phyloP scores from a whole-genome alignment of 306 rosid species.

The Morella rubra region DNA sequence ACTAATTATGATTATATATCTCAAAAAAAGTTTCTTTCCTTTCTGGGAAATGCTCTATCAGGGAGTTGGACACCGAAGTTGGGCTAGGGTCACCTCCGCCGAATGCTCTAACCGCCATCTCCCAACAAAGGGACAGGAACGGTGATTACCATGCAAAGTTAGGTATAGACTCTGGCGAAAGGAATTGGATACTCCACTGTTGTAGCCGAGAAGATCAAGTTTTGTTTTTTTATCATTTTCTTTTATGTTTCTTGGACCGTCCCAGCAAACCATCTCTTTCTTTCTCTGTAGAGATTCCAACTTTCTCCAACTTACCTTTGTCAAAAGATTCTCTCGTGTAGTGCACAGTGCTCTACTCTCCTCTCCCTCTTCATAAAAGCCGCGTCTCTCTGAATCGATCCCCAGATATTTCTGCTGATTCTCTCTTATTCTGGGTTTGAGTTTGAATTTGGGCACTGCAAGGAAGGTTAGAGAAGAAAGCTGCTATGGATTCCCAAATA shows the following conservation, averaged over 20 bases:
- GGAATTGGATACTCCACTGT: background rate
- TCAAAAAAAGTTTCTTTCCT: too few species aligned
- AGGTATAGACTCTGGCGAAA: constrained; percentile 20
- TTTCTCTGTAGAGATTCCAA: constrained; percentile 28
- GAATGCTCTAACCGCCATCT: background rate
- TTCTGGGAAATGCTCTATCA: too few species aligned
- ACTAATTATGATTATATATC: too few species aligned
- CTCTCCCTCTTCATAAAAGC: background rate
- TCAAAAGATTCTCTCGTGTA: background rate
- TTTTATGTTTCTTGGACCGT: constrained; percentile 32
- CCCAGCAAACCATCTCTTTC: constrained; percentile 53
- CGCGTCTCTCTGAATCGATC: background rate
- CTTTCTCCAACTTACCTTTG: background rate
- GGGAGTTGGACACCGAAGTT: too few species aligned
- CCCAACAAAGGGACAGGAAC: background rate
- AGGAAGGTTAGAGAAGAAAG: background rate
- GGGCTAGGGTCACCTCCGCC: background rate
- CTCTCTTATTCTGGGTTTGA: background rate
- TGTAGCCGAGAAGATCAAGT: background rate
- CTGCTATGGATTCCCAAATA: constrained; percentile 78
- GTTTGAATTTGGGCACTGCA: background rate
- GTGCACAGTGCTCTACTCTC: constrained; percentile 5
- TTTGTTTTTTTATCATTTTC: too few species aligned
- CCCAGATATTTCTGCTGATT: constrained; percentile 14
- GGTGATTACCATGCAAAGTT: constrained; percentile 16